Evolutionary conservation across 1,139 yeast species (phyloP).

Genomic region (Tardiomyces blankii): DNA sequence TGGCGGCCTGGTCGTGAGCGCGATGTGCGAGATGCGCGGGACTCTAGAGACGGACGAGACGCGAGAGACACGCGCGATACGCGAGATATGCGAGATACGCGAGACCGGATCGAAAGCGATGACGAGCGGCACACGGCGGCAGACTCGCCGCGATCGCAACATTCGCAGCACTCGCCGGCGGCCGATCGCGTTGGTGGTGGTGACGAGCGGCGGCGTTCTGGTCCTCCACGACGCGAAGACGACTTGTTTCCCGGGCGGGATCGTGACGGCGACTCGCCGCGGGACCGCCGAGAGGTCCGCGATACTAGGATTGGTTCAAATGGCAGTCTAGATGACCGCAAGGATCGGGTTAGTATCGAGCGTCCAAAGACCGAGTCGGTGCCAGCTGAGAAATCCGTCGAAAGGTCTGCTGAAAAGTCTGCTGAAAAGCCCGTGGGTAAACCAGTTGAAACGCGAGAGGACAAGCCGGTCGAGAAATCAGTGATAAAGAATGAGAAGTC

Average conservation of each 20-base stretch:
- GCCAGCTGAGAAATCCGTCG: too few species aligned
- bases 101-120: background rate
- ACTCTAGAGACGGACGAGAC: constrained; percentile 6
- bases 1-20: constrained; percentile 2
- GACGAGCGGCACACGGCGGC: background rate
- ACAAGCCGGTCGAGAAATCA: too few species aligned
- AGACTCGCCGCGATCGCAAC: background rate
- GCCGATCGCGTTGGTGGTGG: background rate
- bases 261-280: constrained; percentile 2
- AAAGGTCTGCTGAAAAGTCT: too few species aligned
- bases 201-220: background rate
- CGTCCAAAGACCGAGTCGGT: too few species aligned
- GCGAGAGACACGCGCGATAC: constrained; percentile 2
- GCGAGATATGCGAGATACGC: constrained; percentile 6
- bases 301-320: too few species aligned
- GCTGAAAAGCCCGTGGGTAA: too few species aligned
- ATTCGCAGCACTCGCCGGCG: constrained; percentile 1
- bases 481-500: too few species aligned
- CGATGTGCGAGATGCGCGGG: constrained; percentile 4
- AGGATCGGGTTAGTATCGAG: too few species aligned
- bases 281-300: background rate
- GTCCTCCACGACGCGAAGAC: constrained; percentile 1
- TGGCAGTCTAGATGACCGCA: too few species aligned
- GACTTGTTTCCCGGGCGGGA: constrained; percentile 3
- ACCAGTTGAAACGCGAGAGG: too few species aligned